These are phyloP conservation scores for Choiromyces venosus DNA, from an alignment of 495 filamentous ascomycete genomes.

Conservation along the genomic window DNA sequence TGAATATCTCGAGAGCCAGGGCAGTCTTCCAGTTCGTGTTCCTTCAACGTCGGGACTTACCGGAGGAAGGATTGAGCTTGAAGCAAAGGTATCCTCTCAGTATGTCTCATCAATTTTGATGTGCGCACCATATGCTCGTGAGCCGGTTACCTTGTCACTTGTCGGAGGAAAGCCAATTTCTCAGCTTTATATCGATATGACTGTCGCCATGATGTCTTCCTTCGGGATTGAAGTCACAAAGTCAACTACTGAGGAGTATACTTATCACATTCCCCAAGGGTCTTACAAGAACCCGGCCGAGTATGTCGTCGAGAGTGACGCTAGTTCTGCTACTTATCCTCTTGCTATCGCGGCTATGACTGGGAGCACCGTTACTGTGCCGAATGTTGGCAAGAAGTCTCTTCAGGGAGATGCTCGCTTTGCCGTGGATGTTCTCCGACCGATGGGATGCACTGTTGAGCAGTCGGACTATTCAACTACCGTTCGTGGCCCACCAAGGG, in stretches of 20 bases:
- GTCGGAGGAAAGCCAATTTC: constrained; percentile 95
- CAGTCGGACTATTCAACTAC: constrained; percentile 84
- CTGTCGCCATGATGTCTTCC: constrained; percentile 89
- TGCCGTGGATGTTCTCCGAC: constrained; percentile 79
- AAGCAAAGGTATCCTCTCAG: constrained; percentile 92
- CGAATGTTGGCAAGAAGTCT: constrained; percentile 87
- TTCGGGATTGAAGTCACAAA: constrained; percentile 79
- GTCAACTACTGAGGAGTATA: constrained; percentile 70
- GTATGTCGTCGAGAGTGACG: constrained; percentile 94
- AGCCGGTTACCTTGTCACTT: constrained; percentile 81
- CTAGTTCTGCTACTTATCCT: constrained; percentile 95
- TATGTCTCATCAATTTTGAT: constrained; percentile 95
- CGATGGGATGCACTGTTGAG: constrained; percentile 88
- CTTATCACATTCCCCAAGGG: constrained; percentile 88
- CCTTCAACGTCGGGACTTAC: constrained; percentile 76
- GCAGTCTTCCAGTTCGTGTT: constrained; percentile 78
- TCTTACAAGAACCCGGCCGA: constrained; percentile 76
- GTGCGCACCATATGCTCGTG: constrained; percentile 93
- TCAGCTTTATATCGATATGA: constrained; percentile 98
- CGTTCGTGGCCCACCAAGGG: constrained; percentile 76
- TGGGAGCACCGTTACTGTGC: constrained; percentile 88
- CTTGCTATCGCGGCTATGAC: constrained; percentile 92
- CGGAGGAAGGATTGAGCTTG: constrained; percentile 86
- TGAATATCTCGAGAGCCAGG: constrained; percentile 72
- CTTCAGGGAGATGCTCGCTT: constrained; percentile 95